A percentile compares a stretch with the other conserved stretches of the same genome.
Conservation (phyloP, 495 filamentous ascomycete species). For the Trichoderma virens region DNA sequence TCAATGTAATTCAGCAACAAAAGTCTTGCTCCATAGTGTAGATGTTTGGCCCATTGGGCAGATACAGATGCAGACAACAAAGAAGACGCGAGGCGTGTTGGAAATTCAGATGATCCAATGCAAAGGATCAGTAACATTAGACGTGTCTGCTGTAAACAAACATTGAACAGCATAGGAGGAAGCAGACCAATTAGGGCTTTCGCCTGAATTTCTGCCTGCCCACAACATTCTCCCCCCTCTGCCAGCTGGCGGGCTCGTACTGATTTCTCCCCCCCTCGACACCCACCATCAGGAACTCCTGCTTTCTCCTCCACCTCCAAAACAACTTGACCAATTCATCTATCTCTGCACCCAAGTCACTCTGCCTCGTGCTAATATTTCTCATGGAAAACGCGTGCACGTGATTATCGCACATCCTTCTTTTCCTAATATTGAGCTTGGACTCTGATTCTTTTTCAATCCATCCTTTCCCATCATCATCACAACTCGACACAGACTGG, state of each 20-base stretch:
- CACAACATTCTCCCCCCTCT: neutral
- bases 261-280: neutral
- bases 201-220: neutral
- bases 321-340: neutral
- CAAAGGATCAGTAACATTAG: neutral
- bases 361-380: neutral
- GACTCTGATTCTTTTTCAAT: neutral
- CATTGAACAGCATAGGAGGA: neutral
- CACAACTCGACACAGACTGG: neutral
- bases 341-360: neutral
- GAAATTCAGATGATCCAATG: neutral
- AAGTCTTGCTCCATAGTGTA: too few species aligned
- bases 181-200: neutral
- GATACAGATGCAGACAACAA: neutral
- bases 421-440: neutral
- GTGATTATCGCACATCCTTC: neutral
- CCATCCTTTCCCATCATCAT: neutral
- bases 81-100: neutral
- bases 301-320: neutral
- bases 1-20: too few species aligned
- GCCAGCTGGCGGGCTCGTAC: neutral
- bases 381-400: neutral
- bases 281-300: neutral
- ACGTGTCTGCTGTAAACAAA: neutral
- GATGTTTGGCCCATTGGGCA: too few species aligned